phyloP scores from a whole-genome alignment of 495 filamentous ascomycete genomes.

The Articulospora tetracladia region DNA sequence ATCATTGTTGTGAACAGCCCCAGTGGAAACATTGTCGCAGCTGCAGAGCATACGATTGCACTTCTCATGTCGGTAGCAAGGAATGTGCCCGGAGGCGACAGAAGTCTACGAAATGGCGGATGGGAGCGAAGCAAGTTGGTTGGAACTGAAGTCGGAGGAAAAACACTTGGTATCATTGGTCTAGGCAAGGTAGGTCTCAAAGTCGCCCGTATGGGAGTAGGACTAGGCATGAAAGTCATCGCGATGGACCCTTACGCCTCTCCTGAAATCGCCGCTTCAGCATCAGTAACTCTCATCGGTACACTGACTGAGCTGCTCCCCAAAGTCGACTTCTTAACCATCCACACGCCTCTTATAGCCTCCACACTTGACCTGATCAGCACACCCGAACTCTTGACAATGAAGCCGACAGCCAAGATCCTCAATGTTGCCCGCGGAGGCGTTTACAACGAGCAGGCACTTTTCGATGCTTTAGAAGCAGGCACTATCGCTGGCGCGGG shows the following conservation, averaged over 20 bases:
- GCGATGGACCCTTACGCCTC: slow-evolving; percentile 68
- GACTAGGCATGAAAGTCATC: slow-evolving; percentile 63
- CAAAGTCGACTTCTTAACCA: slow-evolving; percentile 65
- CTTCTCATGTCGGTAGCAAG: slow-evolving; percentile 62
- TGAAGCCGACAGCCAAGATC: slow-evolving; percentile 63
- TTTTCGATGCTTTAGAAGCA: slow-evolving; percentile 60
- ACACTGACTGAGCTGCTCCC: slow-evolving; percentile 52
- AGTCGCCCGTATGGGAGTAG: slow-evolving; percentile 64
- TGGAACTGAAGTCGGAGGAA: slow-evolving; percentile 66
- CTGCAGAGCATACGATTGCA: slow-evolving; percentile 66
- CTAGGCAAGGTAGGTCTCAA: slow-evolving; percentile 71
- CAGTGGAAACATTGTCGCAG: slow-evolving; percentile 65
- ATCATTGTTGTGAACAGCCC: slow-evolving; percentile 72
- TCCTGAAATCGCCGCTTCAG: slow-evolving; percentile 51
- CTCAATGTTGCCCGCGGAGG: slow-evolving; percentile 73
- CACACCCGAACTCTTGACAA: slow-evolving; percentile 53
- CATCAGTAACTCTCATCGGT: slow-evolving; percentile 51
- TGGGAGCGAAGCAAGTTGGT: slow-evolving; percentile 70
- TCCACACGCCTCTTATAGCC: slow-evolving; percentile 71
- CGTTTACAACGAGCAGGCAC: slow-evolving; percentile 67
- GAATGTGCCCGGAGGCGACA: slow-evolving; percentile 57
- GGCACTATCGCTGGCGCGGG: slow-evolving; percentile 69
- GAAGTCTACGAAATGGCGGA: slow-evolving; percentile 53
- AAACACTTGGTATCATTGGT: slow-evolving; percentile 64
- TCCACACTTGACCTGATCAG: slow-evolving; percentile 65